These are phyloP conservation scores for Parafenestella ontariensis DNA, from an alignment of 2,329 filamentous ascomycete species.

Conservation along the genomic window DNA sequence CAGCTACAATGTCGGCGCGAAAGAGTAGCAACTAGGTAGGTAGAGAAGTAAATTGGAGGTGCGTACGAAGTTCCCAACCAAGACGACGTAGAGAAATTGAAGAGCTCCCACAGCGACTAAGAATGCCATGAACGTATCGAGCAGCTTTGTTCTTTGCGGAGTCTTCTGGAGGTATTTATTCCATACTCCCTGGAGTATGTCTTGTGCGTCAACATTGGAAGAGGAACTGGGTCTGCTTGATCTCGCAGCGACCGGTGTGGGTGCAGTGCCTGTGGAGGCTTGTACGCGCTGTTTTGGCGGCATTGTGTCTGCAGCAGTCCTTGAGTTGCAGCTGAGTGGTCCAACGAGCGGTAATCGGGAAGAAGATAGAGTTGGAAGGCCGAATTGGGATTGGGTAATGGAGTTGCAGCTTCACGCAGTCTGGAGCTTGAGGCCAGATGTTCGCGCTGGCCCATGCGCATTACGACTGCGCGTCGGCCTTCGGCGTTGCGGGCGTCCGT, in stretches of 20 bases:
- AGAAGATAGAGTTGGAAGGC: neutral
- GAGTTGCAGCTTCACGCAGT: conserved; percentile 15
- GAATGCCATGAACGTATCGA: conserved; percentile 91
- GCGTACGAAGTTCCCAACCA: conserved; percentile 94
- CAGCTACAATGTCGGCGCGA: no score
- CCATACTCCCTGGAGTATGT: conserved; percentile 75
- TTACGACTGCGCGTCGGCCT: conserved; percentile 7
- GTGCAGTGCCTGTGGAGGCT: conserved; percentile 18
- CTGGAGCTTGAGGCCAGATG: conserved; percentile 36
- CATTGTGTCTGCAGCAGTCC: conserved; percentile 23
- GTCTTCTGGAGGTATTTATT: conserved; percentile 81
- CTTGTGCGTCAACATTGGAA: conserved; percentile 49
- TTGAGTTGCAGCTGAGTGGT: neutral
- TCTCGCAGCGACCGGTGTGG: conserved; percentile 15
- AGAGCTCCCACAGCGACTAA: conserved; percentile 83
- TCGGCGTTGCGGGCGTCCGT: conserved; percentile 19
- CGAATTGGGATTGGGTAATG: conserved; percentile 4
- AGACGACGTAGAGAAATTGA: conserved; percentile 91
- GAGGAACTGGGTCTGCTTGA: conserved; percentile 32
- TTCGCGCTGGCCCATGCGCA: conserved; percentile 10
- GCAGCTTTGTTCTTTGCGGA: conserved; percentile 87
- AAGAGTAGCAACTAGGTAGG: no score
- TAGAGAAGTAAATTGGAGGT: neutral
- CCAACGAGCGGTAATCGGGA: neutral
- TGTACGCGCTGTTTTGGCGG: conserved; percentile 41